Conservation (phyloP, 78 protist genomes). For the Pelomyxa schiedti region DNA sequence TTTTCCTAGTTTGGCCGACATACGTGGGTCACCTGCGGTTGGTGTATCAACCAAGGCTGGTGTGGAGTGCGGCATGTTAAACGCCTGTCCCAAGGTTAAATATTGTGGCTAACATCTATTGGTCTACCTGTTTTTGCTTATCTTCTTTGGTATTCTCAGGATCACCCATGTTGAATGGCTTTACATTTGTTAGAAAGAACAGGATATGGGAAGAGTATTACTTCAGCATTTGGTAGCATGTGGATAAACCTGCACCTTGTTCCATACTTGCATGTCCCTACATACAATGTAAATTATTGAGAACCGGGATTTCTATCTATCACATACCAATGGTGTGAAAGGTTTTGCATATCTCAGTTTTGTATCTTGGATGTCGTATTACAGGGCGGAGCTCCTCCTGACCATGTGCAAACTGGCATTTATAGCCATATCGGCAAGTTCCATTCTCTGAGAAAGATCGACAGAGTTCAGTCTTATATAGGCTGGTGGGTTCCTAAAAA, state of each 20-base stretch:
- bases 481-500: too few species aligned
- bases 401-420: constrained; percentile 65
- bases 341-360: constrained; percentile 30
- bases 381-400: constrained; percentile 11
- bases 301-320: background rate
- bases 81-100: too few species aligned
- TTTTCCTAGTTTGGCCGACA: too few species aligned
- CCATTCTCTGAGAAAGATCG: constrained; percentile 30
- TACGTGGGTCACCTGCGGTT: too few species aligned
- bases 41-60: too few species aligned
- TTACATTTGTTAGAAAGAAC: too few species aligned
- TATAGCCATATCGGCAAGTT: constrained; percentile 30
- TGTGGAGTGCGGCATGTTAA: too few species aligned
- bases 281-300: background rate
- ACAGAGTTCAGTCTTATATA: constrained; percentile 58
- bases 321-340: constrained; percentile 8
- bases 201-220: too few species aligned
- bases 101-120: too few species aligned
- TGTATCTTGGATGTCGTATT: constrained; percentile 35
- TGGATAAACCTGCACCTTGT: constrained; percentile 26
- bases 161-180: too few species aligned
- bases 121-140: too few species aligned
- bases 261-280: constrained; percentile 27
- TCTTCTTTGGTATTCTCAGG: too few species aligned
- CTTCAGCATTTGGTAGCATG: background rate